phyloP scores from a whole-genome alignment of 2,329 filamentous ascomycete species.

The Phialophora chinensis region DNA sequence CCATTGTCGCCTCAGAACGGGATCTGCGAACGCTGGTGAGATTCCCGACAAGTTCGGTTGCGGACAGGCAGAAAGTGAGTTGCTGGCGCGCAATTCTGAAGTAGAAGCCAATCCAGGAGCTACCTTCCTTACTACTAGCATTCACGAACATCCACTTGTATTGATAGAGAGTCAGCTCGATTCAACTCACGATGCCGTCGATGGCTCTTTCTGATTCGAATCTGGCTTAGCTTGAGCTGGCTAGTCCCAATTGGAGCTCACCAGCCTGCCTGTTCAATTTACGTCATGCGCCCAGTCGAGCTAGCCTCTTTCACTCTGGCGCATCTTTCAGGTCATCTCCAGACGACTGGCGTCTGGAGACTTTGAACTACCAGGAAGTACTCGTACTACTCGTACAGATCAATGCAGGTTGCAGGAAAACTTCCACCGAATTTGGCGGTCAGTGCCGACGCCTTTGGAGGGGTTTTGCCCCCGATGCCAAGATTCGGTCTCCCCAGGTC shows the following conservation, averaged over 20 bases:
- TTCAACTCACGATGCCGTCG: background rate
- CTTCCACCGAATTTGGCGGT: too few species aligned
- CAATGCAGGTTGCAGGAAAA: too few species aligned
- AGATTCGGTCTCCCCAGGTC: too few species aligned
- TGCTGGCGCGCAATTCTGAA: background rate
- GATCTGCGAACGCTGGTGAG: background rate
- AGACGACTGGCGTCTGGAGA: background rate
- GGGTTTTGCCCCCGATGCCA: too few species aligned
- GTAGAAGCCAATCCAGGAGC: background rate
- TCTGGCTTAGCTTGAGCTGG: background rate
- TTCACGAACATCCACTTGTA: background rate
- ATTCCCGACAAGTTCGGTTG: background rate
- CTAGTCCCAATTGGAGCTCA: background rate
- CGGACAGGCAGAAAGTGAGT: background rate
- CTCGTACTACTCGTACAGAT: too few species aligned
- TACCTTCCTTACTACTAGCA: too few species aligned
- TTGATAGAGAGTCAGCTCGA: background rate
- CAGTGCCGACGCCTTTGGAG: too few species aligned
- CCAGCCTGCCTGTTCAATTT: background rate
- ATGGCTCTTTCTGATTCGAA: background rate
- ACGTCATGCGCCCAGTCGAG: background rate
- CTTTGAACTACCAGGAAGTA: too few species aligned
- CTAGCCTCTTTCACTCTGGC: background rate
- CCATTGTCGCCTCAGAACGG: slow-evolving; percentile 1
- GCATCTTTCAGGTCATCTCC: background rate